phyloP scores from a whole-genome alignment of 2,329 filamentous ascomycete genomes.

The Conoideocrella luteorostrata region DNA sequence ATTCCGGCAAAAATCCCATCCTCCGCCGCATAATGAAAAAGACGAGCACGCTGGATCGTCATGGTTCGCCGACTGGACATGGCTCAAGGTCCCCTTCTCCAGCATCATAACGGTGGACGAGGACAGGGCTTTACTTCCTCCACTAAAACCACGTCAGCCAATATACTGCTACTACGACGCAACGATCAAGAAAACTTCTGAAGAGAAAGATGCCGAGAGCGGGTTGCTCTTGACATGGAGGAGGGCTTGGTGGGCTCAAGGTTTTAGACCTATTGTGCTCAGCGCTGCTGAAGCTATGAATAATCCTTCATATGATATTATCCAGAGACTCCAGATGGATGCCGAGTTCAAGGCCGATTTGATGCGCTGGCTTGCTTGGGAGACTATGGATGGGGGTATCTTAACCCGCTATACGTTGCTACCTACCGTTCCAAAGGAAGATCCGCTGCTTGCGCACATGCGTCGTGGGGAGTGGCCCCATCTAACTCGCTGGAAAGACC shows the following conservation, averaged over 20 bases:
- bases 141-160: slow-evolving; percentile 59
- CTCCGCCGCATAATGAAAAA: slow-evolving; percentile 67
- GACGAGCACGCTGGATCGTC: slow-evolving; percentile 71
- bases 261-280: slow-evolving; percentile 79
- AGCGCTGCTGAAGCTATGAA: slow-evolving; percentile 73
- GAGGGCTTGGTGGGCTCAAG: slow-evolving; percentile 90
- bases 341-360: slow-evolving; percentile 60
- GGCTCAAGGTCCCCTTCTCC: slow-evolving; percentile 79
- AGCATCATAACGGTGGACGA: slow-evolving; percentile 74
- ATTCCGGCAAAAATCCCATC: slow-evolving; percentile 64
- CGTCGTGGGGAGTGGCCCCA: slow-evolving; percentile 68
- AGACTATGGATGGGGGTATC: slow-evolving; percentile 78
- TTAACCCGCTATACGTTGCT: slow-evolving; percentile 73
- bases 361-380: slow-evolving; percentile 88
- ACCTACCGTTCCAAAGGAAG: slow-evolving; percentile 74
- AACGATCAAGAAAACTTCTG: slow-evolving; percentile 53
- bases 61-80: slow-evolving; percentile 88
- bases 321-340: slow-evolving; percentile 60
- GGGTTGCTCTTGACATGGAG: slow-evolving; percentile 80
- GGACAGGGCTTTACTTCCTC: slow-evolving; percentile 75
- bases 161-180: slow-evolving; percentile 91
- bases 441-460: slow-evolving; percentile 64
- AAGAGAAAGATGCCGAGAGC: slow-evolving; percentile 65
- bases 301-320: slow-evolving; percentile 69
- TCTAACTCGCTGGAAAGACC: slow-evolving; percentile 66